Conservation (phyloP, 192 early-diverging fungal species). For the Umbelopsis sp. region DNA sequence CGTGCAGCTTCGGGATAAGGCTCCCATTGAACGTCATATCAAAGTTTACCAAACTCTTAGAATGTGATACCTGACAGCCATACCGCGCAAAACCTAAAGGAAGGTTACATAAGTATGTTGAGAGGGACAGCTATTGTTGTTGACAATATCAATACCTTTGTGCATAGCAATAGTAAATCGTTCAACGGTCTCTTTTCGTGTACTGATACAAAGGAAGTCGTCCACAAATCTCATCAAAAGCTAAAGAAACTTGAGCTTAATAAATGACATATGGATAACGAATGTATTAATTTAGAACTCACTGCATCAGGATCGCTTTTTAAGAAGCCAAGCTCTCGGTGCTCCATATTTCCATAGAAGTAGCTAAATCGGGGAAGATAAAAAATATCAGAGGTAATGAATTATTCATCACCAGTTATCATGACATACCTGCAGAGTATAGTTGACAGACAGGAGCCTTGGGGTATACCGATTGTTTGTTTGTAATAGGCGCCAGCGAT, state of each 20-base stretch:
- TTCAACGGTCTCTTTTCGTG: constrained; percentile 44
- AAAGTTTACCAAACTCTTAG: constrained; percentile 84
- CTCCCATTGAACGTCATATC: constrained; percentile 44
- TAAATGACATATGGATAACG: neutral
- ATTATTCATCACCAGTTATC: neutral
- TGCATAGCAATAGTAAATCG: constrained; percentile 62
- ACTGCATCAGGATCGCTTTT: constrained; percentile 47
- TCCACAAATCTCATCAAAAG: constrained; percentile 79
- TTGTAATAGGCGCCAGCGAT: constrained; percentile 60
- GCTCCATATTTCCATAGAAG: constrained; percentile 79
- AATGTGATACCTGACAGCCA: constrained; percentile 73
- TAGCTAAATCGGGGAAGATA: constrained; percentile 44
- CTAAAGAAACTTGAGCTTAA: constrained; percentile 24
- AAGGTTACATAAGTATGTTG: neutral
- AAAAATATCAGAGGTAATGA: neutral
- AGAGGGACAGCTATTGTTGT: too few species aligned
- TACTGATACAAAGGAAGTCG: constrained; percentile 82
- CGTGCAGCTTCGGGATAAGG: constrained; percentile 22
- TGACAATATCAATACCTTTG: constrained; percentile 39
- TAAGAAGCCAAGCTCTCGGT: constrained; percentile 47
- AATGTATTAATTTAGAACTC: constrained; percentile 1
- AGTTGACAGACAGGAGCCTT: constrained; percentile 86
- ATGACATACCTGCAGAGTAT: constrained; percentile 82
- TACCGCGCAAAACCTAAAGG: constrained; percentile 55
- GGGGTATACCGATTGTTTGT: constrained; percentile 84